phyloP scores from a whole-genome alignment of 2,329 filamentous ascomycete genomes.

The Alternaria ventricosa region DNA sequence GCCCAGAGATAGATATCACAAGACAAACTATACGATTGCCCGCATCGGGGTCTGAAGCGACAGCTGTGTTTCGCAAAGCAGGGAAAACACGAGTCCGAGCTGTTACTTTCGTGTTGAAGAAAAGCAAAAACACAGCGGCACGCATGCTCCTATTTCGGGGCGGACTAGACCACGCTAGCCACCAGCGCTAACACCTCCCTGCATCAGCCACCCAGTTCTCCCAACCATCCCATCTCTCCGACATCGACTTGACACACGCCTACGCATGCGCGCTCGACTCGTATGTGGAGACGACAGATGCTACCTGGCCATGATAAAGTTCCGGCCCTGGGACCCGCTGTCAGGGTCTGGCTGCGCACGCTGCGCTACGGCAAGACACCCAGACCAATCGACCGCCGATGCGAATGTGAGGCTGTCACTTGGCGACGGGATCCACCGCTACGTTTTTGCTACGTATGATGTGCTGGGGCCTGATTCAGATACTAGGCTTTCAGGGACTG shows the following conservation, averaged over 20 bases:
- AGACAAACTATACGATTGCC: too few species aligned
- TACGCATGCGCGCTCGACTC: background rate
- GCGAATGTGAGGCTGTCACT: background rate
- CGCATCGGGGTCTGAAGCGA: background rate
- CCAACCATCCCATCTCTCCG: background rate
- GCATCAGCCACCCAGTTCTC: background rate
- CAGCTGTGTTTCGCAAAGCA: background rate
- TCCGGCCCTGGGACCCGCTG: background rate
- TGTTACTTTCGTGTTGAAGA: background rate
- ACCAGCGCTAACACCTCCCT: background rate
- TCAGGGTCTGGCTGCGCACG: background rate
- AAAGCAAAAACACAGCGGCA: background rate
- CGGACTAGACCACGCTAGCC: background rate
- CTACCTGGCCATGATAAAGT: background rate
- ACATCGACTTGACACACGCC: background rate
- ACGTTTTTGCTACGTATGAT: background rate
- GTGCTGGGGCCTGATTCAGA: background rate
- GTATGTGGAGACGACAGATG: background rate
- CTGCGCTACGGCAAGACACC: background rate
- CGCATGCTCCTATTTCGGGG: background rate
- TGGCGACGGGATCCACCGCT: background rate
- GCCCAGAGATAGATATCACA: too few species aligned
- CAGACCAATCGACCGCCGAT: background rate
- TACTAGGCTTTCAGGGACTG: background rate
- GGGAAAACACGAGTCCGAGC: background rate